Evolutionary conservation across 75 land plant species (phyloP).

Genomic region (Adiantum capillusveneris): DNA sequence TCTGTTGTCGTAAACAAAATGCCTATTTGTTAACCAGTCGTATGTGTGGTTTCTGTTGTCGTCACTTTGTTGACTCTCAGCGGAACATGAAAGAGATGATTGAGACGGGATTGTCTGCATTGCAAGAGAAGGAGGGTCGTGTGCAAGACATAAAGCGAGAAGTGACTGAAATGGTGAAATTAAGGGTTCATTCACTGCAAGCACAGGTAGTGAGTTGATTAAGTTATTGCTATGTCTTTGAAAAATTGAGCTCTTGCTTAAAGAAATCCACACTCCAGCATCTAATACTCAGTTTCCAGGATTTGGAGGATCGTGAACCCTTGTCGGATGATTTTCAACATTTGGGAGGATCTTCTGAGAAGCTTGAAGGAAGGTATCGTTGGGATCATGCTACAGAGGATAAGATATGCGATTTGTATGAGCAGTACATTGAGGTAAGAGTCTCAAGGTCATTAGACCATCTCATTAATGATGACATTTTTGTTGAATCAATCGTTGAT

Average conservation of each 20-base stretch:
- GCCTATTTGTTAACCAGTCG: too few species aligned
- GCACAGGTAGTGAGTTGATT: too few species aligned
- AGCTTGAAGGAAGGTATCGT: slow-evolving; percentile 43
- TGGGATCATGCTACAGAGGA: slow-evolving; percentile 78
- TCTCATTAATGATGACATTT: background rate
- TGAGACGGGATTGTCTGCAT: slow-evolving; percentile 66
- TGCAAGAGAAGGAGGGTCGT: slow-evolving; percentile 75
- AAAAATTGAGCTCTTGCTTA: too few species aligned
- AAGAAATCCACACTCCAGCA: too few species aligned
- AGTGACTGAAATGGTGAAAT: slow-evolving; percentile 73
- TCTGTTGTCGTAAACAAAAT: too few species aligned
- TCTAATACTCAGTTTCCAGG: slow-evolving; percentile 27
- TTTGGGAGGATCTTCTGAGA: slow-evolving; percentile 33
- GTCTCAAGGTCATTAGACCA: background rate
- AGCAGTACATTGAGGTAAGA: slow-evolving; percentile 79
- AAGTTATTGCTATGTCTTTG: too few species aligned
- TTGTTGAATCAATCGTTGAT: background rate
- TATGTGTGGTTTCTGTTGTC: too few species aligned
- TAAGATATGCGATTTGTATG: slow-evolving; percentile 86
- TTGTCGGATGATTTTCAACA: slow-evolving; percentile 43
- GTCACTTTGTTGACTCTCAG: too few species aligned
- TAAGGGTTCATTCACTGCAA: slow-evolving; percentile 26
- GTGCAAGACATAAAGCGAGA: slow-evolving; percentile 74
- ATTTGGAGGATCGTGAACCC: slow-evolving; percentile 40
- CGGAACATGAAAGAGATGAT: slow-evolving; percentile 84